phyloP scores from a whole-genome alignment of 73 alveolate species.

The Effrenium voratum region DNA sequence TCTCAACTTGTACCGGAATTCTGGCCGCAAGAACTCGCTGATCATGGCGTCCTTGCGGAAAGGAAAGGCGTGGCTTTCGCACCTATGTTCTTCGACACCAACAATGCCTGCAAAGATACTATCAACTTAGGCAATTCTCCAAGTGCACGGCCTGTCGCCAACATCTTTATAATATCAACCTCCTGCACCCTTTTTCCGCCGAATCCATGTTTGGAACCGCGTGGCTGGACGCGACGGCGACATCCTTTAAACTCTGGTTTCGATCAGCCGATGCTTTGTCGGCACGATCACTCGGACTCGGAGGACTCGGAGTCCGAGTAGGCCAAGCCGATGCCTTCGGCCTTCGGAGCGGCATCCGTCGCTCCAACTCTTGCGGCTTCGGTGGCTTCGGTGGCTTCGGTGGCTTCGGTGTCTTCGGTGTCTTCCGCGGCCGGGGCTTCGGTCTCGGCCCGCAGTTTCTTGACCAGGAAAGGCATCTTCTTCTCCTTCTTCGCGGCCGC shows the following conservation, averaged over 20 bases:
- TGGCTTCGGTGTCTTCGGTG: background rate
- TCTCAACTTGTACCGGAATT: constrained; percentile 74
- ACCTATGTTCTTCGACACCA: too few species aligned
- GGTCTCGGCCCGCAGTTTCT: constrained; percentile 10
- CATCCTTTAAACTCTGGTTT: too few species aligned
- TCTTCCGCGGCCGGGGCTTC: background rate
- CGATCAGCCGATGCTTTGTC: too few species aligned
- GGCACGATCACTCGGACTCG: too few species aligned
- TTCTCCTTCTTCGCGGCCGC: constrained; percentile 17
- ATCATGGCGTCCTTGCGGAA: constrained; percentile 52
- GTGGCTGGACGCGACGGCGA: too few species aligned
- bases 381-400: background rate
- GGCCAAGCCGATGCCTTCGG: constrained; percentile 24
- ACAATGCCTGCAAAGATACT: too few species aligned
- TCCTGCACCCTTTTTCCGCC: too few species aligned
- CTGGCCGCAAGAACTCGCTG: constrained; percentile 67
- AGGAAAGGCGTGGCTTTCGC: too few species aligned
- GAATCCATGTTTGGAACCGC: too few species aligned
- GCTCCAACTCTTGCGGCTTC: background rate
- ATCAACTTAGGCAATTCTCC: too few species aligned
- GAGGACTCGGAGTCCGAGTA: constrained; percentile 36
- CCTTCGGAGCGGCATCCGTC: background rate
- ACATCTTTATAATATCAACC: too few species aligned
- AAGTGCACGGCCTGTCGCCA: too few species aligned
- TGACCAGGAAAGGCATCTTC: constrained; percentile 61